These are phyloP conservation scores for Truncatella angustata DNA, from an alignment of 2,329 filamentous ascomycete species.

Conservation along the genomic window DNA sequence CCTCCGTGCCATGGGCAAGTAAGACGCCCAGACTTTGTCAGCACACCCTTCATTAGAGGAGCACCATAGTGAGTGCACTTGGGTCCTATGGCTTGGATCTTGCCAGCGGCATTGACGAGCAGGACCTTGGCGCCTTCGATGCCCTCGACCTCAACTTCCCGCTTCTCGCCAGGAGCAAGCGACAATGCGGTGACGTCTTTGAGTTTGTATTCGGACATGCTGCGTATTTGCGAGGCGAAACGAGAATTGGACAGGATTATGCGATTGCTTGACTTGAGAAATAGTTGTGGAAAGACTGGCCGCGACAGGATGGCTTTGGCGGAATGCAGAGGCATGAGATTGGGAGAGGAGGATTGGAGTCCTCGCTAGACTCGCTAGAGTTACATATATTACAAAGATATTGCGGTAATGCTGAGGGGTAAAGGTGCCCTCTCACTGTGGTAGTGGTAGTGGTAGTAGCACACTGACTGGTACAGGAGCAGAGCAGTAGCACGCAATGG, in stretches of 20 bases:
- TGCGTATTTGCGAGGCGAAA: constrained; percentile 21
- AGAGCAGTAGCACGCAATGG: background rate
- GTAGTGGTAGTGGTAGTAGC: too few species aligned
- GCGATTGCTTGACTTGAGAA: constrained; percentile 15
- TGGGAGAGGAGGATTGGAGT: constrained; percentile 3
- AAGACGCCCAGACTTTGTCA: constrained; percentile 77
- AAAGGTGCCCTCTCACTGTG: background rate
- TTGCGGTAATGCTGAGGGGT: background rate
- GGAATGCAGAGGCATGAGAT: background rate
- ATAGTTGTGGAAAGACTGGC: constrained; percentile 16
- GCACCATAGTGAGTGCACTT: constrained; percentile 94
- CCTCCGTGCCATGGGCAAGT: constrained; percentile 97
- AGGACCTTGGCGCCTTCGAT: constrained; percentile 84
- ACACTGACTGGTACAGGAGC: too few species aligned
- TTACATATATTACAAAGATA: constrained; percentile 1
- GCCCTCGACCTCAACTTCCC: constrained; percentile 87
- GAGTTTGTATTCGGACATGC: constrained; percentile 65
- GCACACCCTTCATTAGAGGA: constrained; percentile 79
- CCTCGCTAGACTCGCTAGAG: background rate
- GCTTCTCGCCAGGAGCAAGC: constrained; percentile 77
- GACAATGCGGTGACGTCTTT: constrained; percentile 74
- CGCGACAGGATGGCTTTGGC: background rate
- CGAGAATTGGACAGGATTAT: constrained; percentile 12
- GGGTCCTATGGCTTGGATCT: constrained; percentile 75
- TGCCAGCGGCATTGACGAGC: constrained; percentile 73